Evolutionary conservation across 495 filamentous ascomycete genomes (phyloP), one percentile per base, ranked within the genome.

Genomic region (Talaromyces nanjingensis): DNA sequence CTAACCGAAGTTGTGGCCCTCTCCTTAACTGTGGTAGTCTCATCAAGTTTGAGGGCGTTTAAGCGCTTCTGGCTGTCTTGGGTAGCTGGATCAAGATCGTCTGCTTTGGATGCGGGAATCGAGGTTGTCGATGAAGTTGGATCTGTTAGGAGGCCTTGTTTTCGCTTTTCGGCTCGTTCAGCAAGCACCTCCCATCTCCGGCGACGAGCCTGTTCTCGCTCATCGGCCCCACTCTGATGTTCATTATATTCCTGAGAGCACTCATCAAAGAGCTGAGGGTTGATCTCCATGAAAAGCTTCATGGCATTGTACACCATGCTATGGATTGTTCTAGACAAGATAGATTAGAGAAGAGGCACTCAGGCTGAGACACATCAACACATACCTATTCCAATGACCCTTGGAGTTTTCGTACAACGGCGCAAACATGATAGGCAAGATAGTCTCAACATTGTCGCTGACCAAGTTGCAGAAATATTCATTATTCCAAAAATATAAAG

Each of bases 271-370:
- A 99, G 87, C 70, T 96, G 91, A 16, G 94, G 94, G 69, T 99
- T 98, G 69, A 99, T 97, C 75, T 99, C 94, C 94, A 99, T 99
- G 76, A 99, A 99, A 53, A 99, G 87, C 72, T 99, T 99, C 94
- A 99, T 99, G 56, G 94, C 94, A 71, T 98, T 99, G 73, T 98
- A 99, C 18, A 99, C 94, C 96, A 99, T 98, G 70, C 96, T 94
- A 70, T 99, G 96, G 67, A 99, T 99, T 11, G 94, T 99, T 66
- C 94, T 98, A 63, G 18, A 58, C 6, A 49, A 2, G 14, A 59
- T 69, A 59, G 69, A 65, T 70, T 16, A 72, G 65, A 59, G 3
- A 12, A 25, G 16, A 11, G 27, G 12, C 12, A 16, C 25, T 18
- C 9, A 34, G 56, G 11, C n/a, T 20, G 11, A n/a, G 31, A 22